These are phyloP conservation scores for Hyaloperonospora brassicae DNA, from an alignment of 352 stramenopile species.

Conservation along the genomic window DNA sequence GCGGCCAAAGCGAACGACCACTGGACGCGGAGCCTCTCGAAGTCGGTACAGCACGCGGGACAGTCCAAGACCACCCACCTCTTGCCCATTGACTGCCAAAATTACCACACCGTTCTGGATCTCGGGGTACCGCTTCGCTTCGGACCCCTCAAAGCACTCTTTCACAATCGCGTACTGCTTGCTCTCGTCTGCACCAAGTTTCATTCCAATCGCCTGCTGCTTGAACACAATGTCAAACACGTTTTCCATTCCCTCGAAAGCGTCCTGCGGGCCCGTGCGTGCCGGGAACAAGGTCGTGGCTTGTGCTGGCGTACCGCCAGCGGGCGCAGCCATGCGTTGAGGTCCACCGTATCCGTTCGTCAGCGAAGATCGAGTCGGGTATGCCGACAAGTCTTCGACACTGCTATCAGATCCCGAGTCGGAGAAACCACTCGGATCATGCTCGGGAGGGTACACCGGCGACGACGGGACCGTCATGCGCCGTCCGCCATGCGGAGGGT, in stretches of 20 bases:
- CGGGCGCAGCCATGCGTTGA: constrained; percentile 11
- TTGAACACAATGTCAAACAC: constrained; percentile 85
- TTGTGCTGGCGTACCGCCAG: constrained; percentile 22
- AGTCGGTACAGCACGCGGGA: constrained; percentile 69
- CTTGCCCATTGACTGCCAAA: constrained; percentile 71
- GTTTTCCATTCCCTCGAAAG: constrained; percentile 57
- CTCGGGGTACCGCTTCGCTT: constrained; percentile 64
- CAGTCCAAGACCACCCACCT: constrained; percentile 60
- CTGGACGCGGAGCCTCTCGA: constrained; percentile 63
- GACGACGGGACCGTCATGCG: constrained; percentile 14
- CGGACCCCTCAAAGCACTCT: constrained; percentile 70
- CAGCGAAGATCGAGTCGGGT: constrained; percentile 16
- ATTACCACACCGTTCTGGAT: constrained; percentile 81
- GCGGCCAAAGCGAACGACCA: constrained; percentile 76
- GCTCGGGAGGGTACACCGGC: constrained; percentile 18
- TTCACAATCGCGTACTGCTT: constrained; percentile 75
- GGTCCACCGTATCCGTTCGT: constrained; percentile 18
- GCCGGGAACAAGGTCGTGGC: constrained; percentile 20
- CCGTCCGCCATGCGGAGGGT: constrained; percentile 2
- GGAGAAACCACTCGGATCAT: constrained; percentile 34
- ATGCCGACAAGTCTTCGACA: constrained; percentile 25
- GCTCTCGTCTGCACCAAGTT: constrained; percentile 59
- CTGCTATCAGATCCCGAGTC: constrained; percentile 55
- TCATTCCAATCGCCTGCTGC: constrained; percentile 78
- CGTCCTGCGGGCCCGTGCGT: constrained; percentile 20